These are phyloP conservation scores for Chernovozyma sophiae-reginae DNA, from an alignment of 1,139 yeast species.

Conservation along the genomic window DNA sequence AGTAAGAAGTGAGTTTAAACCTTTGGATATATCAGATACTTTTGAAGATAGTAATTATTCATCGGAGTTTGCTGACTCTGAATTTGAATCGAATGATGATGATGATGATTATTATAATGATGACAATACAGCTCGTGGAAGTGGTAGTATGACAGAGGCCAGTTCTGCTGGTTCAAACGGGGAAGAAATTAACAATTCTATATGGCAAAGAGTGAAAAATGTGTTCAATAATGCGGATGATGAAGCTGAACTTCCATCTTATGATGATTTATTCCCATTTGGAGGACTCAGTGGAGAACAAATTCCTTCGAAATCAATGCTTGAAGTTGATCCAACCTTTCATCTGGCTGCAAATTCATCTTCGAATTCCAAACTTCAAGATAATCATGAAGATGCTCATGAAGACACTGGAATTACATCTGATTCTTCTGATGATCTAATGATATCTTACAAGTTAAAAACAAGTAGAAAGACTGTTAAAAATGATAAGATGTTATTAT, in stretches of 20 bases:
- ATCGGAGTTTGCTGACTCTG: constrained; percentile 43
- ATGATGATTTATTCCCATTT: constrained; percentile 79
- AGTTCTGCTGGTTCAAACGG: background rate
- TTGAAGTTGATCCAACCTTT: background rate
- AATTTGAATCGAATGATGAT: constrained; percentile 28
- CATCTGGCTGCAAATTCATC: constrained; percentile 4
- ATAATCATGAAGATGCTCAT: constrained; percentile 9
- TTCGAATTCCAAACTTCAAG: constrained; percentile 1
- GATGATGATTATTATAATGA: constrained; percentile 17
- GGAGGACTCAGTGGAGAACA: constrained; percentile 24
- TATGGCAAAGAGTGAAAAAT: constrained; percentile 63
- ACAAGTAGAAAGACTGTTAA: constrained; percentile 62
- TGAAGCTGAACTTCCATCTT: constrained; percentile 59
- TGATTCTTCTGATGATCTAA: constrained; percentile 51
- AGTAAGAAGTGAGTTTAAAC: constrained; percentile 11
- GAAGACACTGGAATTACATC: constrained; percentile 34
- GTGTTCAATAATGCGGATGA: constrained; percentile 45
- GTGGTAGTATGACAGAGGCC: background rate
- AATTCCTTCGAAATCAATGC: constrained; percentile 8
- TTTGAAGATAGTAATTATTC: constrained; percentile 20
- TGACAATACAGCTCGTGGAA: background rate
- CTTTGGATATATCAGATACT: constrained; percentile 5
- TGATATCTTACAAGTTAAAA: constrained; percentile 47
- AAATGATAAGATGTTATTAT: constrained; percentile 80
- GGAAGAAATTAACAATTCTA: constrained; percentile 19